Percentiles rank a stretch among this genome's conserved stretches.
Evolutionary conservation across 148 eudicot species (phyloP).

Genomic region (Beta vulgaris): DNA sequence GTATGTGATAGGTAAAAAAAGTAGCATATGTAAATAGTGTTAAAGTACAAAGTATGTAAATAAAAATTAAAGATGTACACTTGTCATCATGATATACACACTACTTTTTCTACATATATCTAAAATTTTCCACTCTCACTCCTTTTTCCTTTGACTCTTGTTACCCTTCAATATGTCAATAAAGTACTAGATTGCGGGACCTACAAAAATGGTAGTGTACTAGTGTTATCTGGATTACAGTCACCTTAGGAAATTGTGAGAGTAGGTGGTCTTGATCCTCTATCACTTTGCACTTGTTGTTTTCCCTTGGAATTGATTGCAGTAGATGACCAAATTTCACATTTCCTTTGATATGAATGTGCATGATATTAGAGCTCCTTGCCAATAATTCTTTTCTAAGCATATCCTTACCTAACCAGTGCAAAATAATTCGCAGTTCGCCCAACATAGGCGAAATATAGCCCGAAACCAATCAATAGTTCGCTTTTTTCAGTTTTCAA

Average conservation of each 20-base stretch:
- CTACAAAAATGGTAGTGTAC: conserved; percentile 19
- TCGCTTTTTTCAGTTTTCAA: too few relatives aligned
- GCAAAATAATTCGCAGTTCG: too few relatives aligned
- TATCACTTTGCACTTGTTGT: conserved; percentile 18
- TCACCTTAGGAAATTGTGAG: conserved; percentile 7
- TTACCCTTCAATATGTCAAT: neutral
- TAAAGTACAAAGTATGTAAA: too few relatives aligned
- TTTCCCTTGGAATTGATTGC: too few relatives aligned
- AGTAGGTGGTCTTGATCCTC: conserved; percentile 4
- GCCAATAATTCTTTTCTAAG: conserved; percentile 11
- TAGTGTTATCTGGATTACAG: conserved; percentile 14
- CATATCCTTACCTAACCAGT: too few relatives aligned
- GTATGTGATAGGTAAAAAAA: too few relatives aligned
- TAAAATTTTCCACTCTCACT: neutral
- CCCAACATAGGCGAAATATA: too few relatives aligned
- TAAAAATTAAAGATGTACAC: too few relatives aligned
- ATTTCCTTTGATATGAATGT: conserved; percentile 3
- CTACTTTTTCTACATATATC: neutral
- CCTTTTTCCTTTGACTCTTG: neutral
- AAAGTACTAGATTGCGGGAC: conserved; percentile 6
- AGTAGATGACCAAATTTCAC: conserved; percentile 11
- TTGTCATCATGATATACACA: neutral
- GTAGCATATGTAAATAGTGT: too few relatives aligned
- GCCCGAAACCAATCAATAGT: too few relatives aligned
- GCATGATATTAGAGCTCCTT: conserved; percentile 17